Conservation (phyloP, 2,329 filamentous ascomycete species). For the Metarhizium humberi region DNA sequence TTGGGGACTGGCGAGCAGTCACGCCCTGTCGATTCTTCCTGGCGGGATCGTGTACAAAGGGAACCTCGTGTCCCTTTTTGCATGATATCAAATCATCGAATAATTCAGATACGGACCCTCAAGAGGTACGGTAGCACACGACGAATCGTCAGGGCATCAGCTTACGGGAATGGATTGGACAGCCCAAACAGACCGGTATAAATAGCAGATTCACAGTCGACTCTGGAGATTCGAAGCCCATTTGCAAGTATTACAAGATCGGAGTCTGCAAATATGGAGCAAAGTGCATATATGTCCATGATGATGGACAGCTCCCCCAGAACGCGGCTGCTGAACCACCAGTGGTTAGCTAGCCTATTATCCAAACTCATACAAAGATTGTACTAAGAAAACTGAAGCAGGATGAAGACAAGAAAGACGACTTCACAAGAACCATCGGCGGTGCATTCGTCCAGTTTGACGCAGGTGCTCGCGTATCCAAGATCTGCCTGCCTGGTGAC, state of each 20-base stretch:
- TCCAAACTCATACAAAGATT: rapidly evolving
- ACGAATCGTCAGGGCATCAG: no score
- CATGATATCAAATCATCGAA: not conserved
- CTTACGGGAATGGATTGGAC: no score
- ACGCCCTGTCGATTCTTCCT: not conserved
- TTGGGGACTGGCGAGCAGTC: not conserved
- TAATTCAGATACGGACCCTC: no score
- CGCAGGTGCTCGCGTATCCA: slow-evolving; percentile 19
- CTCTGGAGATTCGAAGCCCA: not conserved
- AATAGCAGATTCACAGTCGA: no score
- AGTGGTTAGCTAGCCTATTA: no score
- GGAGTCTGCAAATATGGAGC: not conserved
- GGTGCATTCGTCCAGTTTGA: slow-evolving; percentile 22
- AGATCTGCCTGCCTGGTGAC: slow-evolving; percentile 22
- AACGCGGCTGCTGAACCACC: no score
- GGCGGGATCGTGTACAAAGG: not conserved
- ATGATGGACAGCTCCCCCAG: not conserved
- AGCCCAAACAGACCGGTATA: no score
- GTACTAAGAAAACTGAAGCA: not conserved
- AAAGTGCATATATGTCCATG: not conserved
- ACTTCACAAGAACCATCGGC: not conserved
- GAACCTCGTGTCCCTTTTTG: not conserved
- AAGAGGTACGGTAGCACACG: no score
- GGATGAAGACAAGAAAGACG: not conserved
- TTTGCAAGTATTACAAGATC: not conserved